Conservation (phyloP, 1,139 yeast genomes). For the Saccharomyces hybrid region DNA sequence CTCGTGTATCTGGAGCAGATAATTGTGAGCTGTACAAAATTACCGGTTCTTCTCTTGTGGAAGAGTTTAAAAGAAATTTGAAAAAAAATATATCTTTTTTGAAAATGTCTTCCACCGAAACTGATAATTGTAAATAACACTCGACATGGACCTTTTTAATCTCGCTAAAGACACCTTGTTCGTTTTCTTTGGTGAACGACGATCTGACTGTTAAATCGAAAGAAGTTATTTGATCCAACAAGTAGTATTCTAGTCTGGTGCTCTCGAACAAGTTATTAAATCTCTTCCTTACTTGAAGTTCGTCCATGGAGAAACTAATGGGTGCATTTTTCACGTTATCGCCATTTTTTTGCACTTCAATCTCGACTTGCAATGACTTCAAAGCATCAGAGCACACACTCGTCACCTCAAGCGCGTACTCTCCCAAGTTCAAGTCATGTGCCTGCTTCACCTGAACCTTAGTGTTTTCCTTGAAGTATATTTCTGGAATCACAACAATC, state of each 20-base stretch:
- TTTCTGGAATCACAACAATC: conserved; percentile 11
- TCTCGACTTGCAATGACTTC: background rate
- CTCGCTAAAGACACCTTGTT: conserved; percentile 11
- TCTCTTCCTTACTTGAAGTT: background rate
- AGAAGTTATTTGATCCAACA: conserved; percentile 11
- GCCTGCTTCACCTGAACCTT: conserved; percentile 15
- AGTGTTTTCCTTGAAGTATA: conserved; percentile 15
- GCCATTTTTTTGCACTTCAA: background rate
- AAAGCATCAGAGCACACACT: background rate
- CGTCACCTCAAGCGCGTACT: conserved; percentile 13
- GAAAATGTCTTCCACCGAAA: conserved; percentile 30
- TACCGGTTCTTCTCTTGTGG: conserved; percentile 22
- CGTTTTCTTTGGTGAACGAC: conserved; percentile 6
- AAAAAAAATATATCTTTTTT: conserved; percentile 24
- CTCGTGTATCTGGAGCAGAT: conserved; percentile 4
- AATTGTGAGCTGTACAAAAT: conserved; percentile 18
- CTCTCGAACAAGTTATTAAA: background rate
- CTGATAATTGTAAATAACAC: conserved; percentile 25
- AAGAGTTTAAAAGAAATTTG: conserved; percentile 27
- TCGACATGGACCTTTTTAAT: conserved; percentile 10
- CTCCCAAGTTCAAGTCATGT: conserved; percentile 14
- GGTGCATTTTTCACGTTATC: background rate
- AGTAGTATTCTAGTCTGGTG: conserved; percentile 10
- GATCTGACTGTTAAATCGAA: conserved; percentile 13
- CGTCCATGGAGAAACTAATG: background rate